phyloP scores from a whole-genome alignment of 495 filamentous ascomycete species.

The Penicillium goetzii region DNA sequence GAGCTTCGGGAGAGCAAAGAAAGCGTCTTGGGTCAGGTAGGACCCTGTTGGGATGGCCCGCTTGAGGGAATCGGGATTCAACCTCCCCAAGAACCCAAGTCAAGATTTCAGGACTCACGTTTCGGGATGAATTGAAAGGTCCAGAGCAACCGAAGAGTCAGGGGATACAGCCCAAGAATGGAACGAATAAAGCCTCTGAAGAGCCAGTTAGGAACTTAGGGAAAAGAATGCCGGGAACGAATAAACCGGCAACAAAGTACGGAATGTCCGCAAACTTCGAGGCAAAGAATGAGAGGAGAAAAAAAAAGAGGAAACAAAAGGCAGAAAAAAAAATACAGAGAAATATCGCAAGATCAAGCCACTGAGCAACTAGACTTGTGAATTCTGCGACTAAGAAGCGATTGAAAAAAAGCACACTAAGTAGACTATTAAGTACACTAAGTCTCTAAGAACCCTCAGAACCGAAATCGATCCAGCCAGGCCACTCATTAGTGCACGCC shows the following conservation, averaged over 20 bases:
- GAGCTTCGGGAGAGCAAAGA: constrained; percentile 1
- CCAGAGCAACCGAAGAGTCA: constrained; percentile 4
- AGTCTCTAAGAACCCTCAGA: background rate
- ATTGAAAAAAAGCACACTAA: background rate
- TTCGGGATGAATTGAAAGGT: background rate
- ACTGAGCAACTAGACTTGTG: background rate
- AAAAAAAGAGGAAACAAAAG: constrained; percentile 4
- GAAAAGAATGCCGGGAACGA: background rate
- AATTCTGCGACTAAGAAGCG: background rate
- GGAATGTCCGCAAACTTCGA: constrained; percentile 15
- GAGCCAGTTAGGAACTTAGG: too few relatives aligned
- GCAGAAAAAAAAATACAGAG: background rate
- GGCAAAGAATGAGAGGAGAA: constrained; percentile 10
- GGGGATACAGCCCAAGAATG: constrained; percentile 3
- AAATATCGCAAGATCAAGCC: background rate
- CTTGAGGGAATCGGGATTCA: background rate
- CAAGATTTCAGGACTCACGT: background rate
- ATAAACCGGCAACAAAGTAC: background rate
- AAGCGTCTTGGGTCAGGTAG: background rate
- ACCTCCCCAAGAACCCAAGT: background rate
- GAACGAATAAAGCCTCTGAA: background rate
- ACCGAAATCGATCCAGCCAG: background rate
- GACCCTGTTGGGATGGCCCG: background rate
- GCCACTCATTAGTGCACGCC: constrained; percentile 1
- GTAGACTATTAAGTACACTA: background rate